A percentile compares a stretch with the other conserved stretches of the same genome.
These are phyloP conservation scores for Stentor roeselii DNA, from an alignment of 73 alveolate species.

Conservation along the genomic window DNA sequence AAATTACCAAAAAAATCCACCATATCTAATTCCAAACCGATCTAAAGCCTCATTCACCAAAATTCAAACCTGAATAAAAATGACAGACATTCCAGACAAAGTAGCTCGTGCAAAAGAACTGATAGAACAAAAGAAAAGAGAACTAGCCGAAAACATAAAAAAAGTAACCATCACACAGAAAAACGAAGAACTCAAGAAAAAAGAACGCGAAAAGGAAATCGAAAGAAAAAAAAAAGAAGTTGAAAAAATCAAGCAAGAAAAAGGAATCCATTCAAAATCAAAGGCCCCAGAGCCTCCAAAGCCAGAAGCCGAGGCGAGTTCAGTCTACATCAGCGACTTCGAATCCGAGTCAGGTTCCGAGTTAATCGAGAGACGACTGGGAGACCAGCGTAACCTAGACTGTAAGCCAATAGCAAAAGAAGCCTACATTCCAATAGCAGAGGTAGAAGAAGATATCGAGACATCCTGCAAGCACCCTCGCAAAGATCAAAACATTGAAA, in stretches of 20 bases:
- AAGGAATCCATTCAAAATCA: not conserved
- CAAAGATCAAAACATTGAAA: too few relatives aligned
- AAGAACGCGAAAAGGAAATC: not conserved
- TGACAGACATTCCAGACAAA: not conserved
- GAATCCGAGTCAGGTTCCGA: not conserved
- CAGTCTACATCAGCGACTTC: not conserved
- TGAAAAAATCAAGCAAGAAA: not conserved
- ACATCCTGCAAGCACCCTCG: too few relatives aligned
- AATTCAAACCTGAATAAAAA: not conserved
- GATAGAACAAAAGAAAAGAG: slow-evolving; percentile 15
- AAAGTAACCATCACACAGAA: not conserved
- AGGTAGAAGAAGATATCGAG: too few relatives aligned
- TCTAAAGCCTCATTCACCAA: too few relatives aligned
- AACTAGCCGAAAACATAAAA: not conserved
- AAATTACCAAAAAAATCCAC: too few relatives aligned
- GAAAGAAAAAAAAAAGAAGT: slow-evolving; percentile 10
- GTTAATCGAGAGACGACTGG: not conserved
- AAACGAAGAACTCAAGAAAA: slow-evolving; percentile 8
- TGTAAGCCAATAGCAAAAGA: too few relatives aligned
- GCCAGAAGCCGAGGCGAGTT: not conserved
- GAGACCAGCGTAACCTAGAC: too few relatives aligned
- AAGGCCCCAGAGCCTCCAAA: not conserved
- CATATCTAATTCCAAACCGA: too few relatives aligned
- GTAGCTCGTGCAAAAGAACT: not conserved
- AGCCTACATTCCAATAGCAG: too few relatives aligned